These are phyloP conservation scores for Aegle marmelos DNA, from an alignment of 345 rosid species.

Conservation along the genomic window DNA sequence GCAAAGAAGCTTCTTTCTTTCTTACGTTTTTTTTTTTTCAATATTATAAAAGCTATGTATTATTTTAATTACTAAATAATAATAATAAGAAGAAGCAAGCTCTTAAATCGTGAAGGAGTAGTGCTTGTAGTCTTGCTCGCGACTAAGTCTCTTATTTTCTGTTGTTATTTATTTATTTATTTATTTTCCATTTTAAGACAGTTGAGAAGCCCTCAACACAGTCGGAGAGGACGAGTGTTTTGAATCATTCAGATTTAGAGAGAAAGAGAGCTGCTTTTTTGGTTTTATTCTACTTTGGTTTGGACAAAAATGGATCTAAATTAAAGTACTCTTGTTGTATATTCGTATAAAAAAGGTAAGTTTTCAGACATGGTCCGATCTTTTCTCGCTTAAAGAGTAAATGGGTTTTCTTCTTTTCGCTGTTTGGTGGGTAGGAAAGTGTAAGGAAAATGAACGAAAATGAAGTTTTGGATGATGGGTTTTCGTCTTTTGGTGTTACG, in stretches of 20 bases:
- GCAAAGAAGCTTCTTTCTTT: background rate
- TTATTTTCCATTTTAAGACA: background rate
- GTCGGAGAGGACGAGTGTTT: background rate
- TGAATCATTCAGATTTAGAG: conserved; percentile 2
- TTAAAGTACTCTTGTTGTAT: background rate
- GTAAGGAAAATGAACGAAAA: background rate
- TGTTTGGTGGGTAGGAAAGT: conserved; percentile 13
- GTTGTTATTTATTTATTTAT: too few species aligned
- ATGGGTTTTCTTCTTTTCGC: conserved; percentile 5
- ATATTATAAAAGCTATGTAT: background rate
- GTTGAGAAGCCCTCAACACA: conserved; percentile 7
- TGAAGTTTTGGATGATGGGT: background rate
- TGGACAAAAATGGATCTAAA: background rate
- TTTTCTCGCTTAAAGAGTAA: conserved; percentile 6
- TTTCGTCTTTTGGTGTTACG: conserved; percentile 6
- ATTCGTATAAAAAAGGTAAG: conserved; percentile 14
- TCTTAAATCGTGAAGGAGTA: conserved; percentile 17
- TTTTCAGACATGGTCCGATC: conserved; percentile 11
- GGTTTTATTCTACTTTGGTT: background rate
- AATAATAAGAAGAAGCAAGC: background rate
- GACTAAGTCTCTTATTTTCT: conserved; percentile 32
- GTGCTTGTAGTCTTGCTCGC: conserved; percentile 45
- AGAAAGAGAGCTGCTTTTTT: background rate
- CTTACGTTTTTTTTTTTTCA: background rate
- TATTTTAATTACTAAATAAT: background rate